Evolutionary conservation across 2,329 filamentous ascomycete species (phyloP).

Genomic region (Nemania abortiva): DNA sequence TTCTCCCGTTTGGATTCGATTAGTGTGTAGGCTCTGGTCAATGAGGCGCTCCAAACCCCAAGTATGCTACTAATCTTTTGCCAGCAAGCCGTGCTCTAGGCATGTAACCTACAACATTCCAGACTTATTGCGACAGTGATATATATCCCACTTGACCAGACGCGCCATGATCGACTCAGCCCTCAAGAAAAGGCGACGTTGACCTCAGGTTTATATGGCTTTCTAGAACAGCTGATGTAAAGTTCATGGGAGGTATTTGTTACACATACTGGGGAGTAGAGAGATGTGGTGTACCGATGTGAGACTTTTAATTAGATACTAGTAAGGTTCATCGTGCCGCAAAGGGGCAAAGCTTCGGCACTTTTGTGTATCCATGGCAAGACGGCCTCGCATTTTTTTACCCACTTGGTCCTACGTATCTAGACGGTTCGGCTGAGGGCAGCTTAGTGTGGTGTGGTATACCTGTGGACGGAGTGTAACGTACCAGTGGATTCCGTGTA

Average conservation of each 20-base stretch:
- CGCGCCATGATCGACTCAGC: not conserved
- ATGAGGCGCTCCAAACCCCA: not conserved
- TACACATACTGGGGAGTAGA: not conserved
- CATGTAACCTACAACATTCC: constrained; percentile 8
- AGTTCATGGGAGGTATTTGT: not conserved
- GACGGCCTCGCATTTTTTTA: not conserved
- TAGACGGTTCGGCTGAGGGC: not conserved
- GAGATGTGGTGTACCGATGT: not conserved
- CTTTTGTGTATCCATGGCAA: constrained; percentile 10
- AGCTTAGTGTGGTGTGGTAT: not conserved
- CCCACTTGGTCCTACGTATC: not conserved
- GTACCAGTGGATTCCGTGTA: not conserved
- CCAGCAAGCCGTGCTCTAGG: not conserved
- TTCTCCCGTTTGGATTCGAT: not conserved
- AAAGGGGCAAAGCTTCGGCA: constrained; percentile 6
- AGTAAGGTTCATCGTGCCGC: constrained; percentile 3
- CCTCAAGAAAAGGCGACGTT: not conserved
- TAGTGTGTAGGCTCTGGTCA: not conserved
- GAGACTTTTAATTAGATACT: constrained; percentile 4
- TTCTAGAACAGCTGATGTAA: not conserved
- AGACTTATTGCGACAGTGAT: not conserved
- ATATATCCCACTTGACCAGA: not conserved
- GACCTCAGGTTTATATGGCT: not conserved
- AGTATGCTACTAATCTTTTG: not conserved
- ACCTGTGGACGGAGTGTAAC: not conserved